phyloP scores from a whole-genome alignment of 1,284 basidiomycete species.

The Hypsizygus ulmarius region DNA sequence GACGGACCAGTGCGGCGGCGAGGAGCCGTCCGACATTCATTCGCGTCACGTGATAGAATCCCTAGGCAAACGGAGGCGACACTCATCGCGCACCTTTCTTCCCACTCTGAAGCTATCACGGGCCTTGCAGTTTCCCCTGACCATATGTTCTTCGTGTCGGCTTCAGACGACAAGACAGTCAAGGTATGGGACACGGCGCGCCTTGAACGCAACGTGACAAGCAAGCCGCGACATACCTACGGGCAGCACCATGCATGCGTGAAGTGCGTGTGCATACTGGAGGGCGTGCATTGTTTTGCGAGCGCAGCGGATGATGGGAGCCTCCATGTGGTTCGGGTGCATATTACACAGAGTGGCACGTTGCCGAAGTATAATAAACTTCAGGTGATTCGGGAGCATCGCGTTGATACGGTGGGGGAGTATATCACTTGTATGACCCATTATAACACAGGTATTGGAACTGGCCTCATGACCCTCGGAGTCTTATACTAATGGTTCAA shows the following conservation, averaged over 20 bases:
- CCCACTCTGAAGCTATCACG: slow-evolving; percentile 80
- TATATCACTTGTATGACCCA: slow-evolving; percentile 78
- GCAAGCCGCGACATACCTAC: slow-evolving; percentile 76
- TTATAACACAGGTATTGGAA: slow-evolving; percentile 63
- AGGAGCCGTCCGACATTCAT: slow-evolving; percentile 63
- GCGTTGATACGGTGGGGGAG: slow-evolving; percentile 66
- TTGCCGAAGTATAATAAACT: slow-evolving; percentile 79
- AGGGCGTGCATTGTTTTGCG: slow-evolving; percentile 85
- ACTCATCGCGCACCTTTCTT: slow-evolving; percentile 82
- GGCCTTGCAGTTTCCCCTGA: slow-evolving; percentile 89
- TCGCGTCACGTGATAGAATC: slow-evolving; percentile 56
- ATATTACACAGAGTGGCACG: slow-evolving; percentile 59
- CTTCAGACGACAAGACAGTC: slow-evolving; percentile 29
- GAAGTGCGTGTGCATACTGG: slow-evolving; percentile 78
- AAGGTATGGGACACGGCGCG: slow-evolving; percentile 51
- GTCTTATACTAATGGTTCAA: background rate
- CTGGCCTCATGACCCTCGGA: background rate
- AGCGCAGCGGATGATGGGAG: slow-evolving; percentile 86
- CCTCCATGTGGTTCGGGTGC: slow-evolving; percentile 80
- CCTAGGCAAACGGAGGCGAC: slow-evolving; percentile 66
- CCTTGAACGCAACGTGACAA: slow-evolving; percentile 58
- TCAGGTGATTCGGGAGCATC: slow-evolving; percentile 74
- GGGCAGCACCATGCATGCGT: slow-evolving; percentile 77
- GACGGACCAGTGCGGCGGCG: slow-evolving; percentile 76
- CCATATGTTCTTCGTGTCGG: slow-evolving; percentile 89